These are phyloP conservation scores for Scleroderma bovista DNA, from an alignment of 768 basidiomycete genomes.

Conservation along the genomic window DNA sequence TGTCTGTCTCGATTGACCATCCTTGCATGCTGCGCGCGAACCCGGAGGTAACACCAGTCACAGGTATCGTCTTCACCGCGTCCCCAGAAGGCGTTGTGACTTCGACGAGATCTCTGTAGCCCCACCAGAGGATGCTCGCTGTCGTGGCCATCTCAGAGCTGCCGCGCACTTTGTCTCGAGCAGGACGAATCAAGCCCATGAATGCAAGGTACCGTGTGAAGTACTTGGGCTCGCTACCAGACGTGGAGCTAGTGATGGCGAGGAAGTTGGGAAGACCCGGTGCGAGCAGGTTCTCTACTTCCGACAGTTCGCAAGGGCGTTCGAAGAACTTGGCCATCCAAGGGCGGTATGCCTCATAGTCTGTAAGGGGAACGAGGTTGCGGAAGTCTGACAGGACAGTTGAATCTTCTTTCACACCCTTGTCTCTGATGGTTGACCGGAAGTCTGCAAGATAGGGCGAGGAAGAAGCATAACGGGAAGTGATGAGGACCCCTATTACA, in stretches of 20 bases:
- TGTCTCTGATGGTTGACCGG: no score
- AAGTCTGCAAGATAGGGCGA: not conserved
- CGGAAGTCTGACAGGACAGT: no score
- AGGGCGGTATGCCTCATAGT: conserved; percentile 3
- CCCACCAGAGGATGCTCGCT: no score
- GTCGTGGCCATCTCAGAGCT: not conserved
- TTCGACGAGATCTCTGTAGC: not conserved
- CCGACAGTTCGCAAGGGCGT: not conserved
- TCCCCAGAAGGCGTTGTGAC: not conserved
- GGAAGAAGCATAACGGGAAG: not conserved
- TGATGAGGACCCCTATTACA: not conserved
- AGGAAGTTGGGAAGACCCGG: conserved; percentile 3
- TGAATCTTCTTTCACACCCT: no score
- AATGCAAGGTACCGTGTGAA: conserved; percentile 5
- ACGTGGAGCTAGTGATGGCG: not conserved
- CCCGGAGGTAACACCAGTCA: not conserved
- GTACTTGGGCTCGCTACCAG: conserved; percentile 6
- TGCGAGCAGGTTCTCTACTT: conserved; percentile 3
- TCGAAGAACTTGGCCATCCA: conserved; percentile 1
- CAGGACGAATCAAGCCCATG: no score
- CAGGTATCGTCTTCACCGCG: not conserved
- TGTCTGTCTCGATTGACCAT: not conserved
- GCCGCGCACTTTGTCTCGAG: no score
- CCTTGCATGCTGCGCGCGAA: not conserved
- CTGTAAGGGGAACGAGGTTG: conserved; percentile 2